phyloP scores from a whole-genome alignment of 345 rosid species.

The Lepidium africanum region DNA sequence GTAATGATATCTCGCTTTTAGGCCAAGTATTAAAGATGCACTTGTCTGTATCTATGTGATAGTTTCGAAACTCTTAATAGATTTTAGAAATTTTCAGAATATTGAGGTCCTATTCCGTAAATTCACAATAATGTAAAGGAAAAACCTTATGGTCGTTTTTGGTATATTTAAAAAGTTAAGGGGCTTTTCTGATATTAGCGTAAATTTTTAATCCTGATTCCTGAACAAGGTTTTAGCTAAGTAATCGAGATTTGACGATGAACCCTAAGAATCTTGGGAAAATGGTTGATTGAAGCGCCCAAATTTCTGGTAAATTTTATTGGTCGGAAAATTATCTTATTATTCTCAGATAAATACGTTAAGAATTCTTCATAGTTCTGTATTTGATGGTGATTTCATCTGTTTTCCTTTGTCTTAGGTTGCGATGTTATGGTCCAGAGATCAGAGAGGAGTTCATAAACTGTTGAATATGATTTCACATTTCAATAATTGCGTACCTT shows the following conservation, averaged over 20 bases:
- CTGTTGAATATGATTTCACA: conserved; percentile 34
- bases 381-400: not conserved
- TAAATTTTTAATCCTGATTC: not conserved
- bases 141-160: not conserved
- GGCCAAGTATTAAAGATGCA: not conserved
- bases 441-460: conserved; percentile 17
- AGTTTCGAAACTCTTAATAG: not conserved
- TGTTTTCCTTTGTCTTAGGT: not conserved
- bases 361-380: not conserved
- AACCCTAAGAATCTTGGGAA: not conserved
- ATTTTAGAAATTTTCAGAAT: not conserved
- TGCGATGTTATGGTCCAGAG: conserved; percentile 34
- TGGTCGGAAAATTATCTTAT: not conserved
- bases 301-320: not conserved
- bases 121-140: not conserved
- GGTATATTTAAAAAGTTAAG: not conserved
- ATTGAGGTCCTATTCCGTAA: not conserved
- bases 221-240: conserved; percentile 1
- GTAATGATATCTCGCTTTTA: not conserved
- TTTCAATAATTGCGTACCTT: conserved; percentile 17
- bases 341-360: not conserved
- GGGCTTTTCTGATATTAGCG: not conserved
- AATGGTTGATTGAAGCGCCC: not conserved
- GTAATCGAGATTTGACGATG: not conserved
- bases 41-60: not conserved